Evolutionary conservation across 768 basidiomycete species (phyloP).

Genomic region (Tulasnella sp.): DNA sequence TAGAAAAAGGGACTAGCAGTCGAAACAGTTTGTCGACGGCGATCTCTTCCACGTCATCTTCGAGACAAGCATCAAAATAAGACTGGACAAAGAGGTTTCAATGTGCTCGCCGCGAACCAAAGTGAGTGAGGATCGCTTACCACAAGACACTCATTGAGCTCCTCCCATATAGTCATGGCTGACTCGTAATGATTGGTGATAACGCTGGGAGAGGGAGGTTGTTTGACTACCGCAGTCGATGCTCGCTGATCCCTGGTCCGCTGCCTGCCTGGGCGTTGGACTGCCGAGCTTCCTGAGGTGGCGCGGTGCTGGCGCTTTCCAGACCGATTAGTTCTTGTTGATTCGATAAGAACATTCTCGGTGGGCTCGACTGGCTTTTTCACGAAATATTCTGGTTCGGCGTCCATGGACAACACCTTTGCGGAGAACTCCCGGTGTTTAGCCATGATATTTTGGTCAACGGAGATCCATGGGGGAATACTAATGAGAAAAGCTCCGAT

Average conservation of each 20-base stretch:
- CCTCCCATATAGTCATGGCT: neutral
- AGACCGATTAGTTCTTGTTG: neutral
- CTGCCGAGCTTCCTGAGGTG: neutral
- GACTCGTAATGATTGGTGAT: neutral
- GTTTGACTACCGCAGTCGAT: neutral
- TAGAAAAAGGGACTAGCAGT: neutral
- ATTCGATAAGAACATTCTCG: too few species aligned
- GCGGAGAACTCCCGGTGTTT: too few species aligned
- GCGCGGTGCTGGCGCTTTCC: neutral
- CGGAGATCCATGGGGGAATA: too few species aligned
- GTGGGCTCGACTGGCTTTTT: too few species aligned
- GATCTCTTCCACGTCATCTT: neutral
- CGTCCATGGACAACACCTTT: too few species aligned
- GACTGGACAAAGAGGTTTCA: neutral
- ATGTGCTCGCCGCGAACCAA: neutral
- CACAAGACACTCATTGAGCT: neutral
- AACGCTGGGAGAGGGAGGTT: neutral
- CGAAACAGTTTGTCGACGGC: neutral
- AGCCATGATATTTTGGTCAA: too few species aligned
- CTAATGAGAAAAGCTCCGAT: too few species aligned
- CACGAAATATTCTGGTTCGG: too few species aligned
- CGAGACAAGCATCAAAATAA: neutral
- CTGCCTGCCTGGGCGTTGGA: neutral
- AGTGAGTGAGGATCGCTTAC: neutral
- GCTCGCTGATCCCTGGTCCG: neutral